Evolutionary conservation across 768 basidiomycete genomes (phyloP).

Genomic region (Tricholoma terreum): DNA sequence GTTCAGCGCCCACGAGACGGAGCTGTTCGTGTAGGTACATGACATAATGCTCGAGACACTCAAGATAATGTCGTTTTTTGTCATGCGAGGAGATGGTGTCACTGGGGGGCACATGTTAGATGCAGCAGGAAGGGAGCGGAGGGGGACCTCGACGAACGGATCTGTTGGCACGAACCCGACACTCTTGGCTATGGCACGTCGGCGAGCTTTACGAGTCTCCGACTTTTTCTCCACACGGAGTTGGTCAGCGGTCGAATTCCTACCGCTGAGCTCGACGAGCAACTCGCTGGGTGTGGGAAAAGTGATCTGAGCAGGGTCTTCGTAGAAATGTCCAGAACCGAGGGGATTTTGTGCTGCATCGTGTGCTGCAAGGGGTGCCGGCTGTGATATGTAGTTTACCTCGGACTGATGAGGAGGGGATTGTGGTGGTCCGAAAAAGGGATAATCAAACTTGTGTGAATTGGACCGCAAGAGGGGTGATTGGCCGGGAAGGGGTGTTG

Average conservation of each 20-base stretch:
- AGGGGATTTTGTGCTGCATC: background rate
- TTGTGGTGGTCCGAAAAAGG: background rate
- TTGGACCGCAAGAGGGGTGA: slow-evolving; percentile 14
- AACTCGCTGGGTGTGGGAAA: slow-evolving; percentile 70
- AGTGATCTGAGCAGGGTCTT: slow-evolving; percentile 29
- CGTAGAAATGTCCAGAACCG: background rate
- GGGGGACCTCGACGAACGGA: slow-evolving; percentile 41
- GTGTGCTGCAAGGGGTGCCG: slow-evolving; percentile 5
- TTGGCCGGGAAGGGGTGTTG: slow-evolving; percentile 22
- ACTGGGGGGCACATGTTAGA: slow-evolving; percentile 28
- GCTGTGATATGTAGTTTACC: slow-evolving; percentile 1
- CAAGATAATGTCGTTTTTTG: slow-evolving; percentile 71
- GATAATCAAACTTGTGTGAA: slow-evolving; percentile 4
- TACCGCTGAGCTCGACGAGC: slow-evolving; percentile 41
- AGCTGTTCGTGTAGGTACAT: slow-evolving; percentile 63
- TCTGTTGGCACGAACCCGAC: slow-evolving; percentile 59
- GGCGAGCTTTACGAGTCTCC: slow-evolving; percentile 55
- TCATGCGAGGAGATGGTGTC: slow-evolving; percentile 79
- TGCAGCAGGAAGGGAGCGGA: background rate
- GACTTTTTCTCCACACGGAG: slow-evolving; percentile 23
- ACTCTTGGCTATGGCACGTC: slow-evolving; percentile 53
- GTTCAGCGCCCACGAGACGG: slow-evolving; percentile 43
- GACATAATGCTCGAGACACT: slow-evolving; percentile 71
- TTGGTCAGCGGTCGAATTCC: slow-evolving; percentile 3
- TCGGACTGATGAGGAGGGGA: slow-evolving; percentile 5